Evolutionary conservation across 2,329 filamentous ascomycete genomes (phyloP).

Genomic region (Pseudopithomyces maydicus): DNA sequence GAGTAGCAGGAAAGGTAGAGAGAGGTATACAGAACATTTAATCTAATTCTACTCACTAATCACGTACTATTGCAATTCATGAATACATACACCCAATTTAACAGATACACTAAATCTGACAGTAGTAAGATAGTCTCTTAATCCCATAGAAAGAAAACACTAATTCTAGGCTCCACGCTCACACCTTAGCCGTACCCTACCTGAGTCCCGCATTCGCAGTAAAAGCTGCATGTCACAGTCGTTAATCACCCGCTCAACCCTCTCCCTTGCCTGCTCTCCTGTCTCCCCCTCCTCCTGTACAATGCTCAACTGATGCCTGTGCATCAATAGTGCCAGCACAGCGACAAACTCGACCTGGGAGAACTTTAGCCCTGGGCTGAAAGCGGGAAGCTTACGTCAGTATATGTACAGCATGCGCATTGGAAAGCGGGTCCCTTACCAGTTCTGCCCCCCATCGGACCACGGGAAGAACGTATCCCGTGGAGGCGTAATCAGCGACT

Average conservation of each 20-base stretch:
- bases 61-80: too few species aligned
- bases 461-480: constrained; percentile 19
- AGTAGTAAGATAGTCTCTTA: too few species aligned
- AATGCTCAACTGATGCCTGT: constrained; percentile 8
- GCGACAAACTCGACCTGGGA: constrained; percentile 45
- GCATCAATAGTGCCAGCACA: constrained; percentile 27
- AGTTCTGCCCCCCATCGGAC: constrained; percentile 28
- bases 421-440: constrained; percentile 6
- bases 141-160: too few species aligned
- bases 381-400: background rate
- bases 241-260: constrained; percentile 8
- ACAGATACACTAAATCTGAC: too few species aligned
- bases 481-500: constrained; percentile 7
- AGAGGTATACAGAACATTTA: too few species aligned
- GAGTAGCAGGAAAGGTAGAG: too few species aligned
- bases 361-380: constrained; percentile 36
- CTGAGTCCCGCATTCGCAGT: constrained; percentile 2
- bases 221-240: constrained; percentile 13
- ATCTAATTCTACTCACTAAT: too few species aligned
- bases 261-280: background rate
- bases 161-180: background rate
- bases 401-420: background rate
- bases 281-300: constrained; percentile 8
- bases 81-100: too few species aligned
- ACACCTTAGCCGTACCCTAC: background rate